Base-by-base conservation (phyloP, 2,329 filamentous ascomycete genomes). In the Paramyrothecium roridum region DNA sequence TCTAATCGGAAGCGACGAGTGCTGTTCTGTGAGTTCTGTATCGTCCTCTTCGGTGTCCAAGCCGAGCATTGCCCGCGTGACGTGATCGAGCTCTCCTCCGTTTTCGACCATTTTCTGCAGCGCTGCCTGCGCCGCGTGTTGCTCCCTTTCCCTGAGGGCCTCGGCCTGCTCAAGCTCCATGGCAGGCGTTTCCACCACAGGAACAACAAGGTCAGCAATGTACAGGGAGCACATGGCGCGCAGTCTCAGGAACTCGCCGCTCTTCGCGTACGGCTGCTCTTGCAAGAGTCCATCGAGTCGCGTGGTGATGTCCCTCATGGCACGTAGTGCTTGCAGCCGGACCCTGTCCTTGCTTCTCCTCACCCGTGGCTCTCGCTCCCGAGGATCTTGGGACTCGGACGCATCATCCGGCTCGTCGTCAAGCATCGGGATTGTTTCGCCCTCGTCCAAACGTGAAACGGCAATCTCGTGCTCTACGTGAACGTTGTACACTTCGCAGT, bases 401-500 rank as follows among this genome's bases (percentile, higher is more conserved):
- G 3, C 51, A 54, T 62, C 52, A 8, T 57, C 56, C 34, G 59
- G 57, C 34, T 67, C 59, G 6, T 63, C 63, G 4, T 72, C 67
- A 2, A 73, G 69, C 11, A 67, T 69, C 4, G 61, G 64, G 23
- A 56, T 54, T n/a, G 52, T 54, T 13, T 54, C 57, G 46, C 30
- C 21, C 30, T 52, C 56, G 17, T 69, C 61, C 12, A 80, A 61
- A 12, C 65, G 68, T 53, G 75, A 68, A 40, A 81, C 65, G 12
- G 72, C 79, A 52, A 67, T 66, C 54, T 70, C 73, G 65, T 81
- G 81, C 74, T 85, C 85, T 49, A 83, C 78, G 65, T 90, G 83
- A 2, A 86, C 77, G 58, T 89, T 84, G 68, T 91, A 93, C 52
- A 96, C 82, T 83, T 95, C 93, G 48, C 91, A 82, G 50, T 86